These are phyloP conservation scores for Corrigiola litoralis DNA, from an alignment of 179 eudicot species.

Conservation along the genomic window DNA sequence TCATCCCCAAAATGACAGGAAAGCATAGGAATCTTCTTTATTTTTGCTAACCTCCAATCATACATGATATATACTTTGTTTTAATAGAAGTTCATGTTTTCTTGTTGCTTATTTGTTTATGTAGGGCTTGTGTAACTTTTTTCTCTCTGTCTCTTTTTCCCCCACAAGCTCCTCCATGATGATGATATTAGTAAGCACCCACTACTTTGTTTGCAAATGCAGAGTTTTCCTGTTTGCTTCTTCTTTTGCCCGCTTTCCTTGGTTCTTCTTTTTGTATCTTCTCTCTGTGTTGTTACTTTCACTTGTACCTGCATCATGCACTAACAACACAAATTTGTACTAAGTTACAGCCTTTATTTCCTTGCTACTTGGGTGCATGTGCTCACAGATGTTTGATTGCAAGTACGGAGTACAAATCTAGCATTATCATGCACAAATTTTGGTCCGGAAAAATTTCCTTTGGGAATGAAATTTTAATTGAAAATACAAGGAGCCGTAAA, in stretches of 20 bases:
- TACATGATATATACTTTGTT: background rate
- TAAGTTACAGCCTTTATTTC: background rate
- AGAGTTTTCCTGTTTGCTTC: slow-evolving; percentile 23
- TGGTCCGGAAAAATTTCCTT: background rate
- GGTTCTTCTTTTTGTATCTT: slow-evolving; percentile 27
- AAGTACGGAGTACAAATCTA: background rate
- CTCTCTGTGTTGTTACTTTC: slow-evolving; percentile 35
- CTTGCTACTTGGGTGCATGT: background rate
- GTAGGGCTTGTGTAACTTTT: background rate
- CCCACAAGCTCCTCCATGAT: slow-evolving; percentile 23
- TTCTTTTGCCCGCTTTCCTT: slow-evolving; percentile 16
- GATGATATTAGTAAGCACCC: slow-evolving; percentile 20
- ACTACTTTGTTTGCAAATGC: slow-evolving; percentile 13
- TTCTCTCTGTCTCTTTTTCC: slow-evolving; percentile 16
- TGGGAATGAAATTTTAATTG: background rate
- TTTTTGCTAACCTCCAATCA: background rate
- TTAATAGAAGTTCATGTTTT: background rate
- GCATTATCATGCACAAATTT: background rate
- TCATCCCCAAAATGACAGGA: background rate
- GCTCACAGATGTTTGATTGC: background rate
- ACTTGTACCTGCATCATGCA: slow-evolving; percentile 29
- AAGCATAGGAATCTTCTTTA: background rate
- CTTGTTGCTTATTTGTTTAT: background rate
- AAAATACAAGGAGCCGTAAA: background rate
- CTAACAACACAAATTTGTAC: background rate